A percentile compares a stretch with the other conserved stretches of the same genome.
These are phyloP conservation scores for Pythium apleroticum DNA, from an alignment of 352 stramenopile species.

Conservation along the genomic window DNA sequence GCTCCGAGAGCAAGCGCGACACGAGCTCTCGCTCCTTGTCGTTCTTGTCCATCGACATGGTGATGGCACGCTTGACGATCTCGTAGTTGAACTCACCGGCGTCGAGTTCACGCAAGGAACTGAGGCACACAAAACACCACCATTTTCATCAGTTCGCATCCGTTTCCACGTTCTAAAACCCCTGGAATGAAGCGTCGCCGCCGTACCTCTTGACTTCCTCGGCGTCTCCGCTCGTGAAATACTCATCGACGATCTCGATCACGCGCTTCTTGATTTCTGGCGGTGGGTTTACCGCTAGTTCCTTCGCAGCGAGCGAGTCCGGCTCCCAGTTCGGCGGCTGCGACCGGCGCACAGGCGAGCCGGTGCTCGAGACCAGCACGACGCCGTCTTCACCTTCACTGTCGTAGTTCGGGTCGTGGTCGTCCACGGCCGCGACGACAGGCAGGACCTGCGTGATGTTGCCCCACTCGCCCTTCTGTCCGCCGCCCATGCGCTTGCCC, in stretches of 20 bases:
- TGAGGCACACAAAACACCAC: constrained; percentile 21
- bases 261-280: constrained; percentile 91
- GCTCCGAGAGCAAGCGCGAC: constrained; percentile 90
- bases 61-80: constrained; percentile 95
- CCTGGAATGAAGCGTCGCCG: not conserved
- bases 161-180: too few species aligned
- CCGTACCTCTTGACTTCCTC: constrained; percentile 85
- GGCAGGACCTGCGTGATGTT: constrained; percentile 74
- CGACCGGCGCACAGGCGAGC: constrained; percentile 44
- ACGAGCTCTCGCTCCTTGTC: constrained; percentile 92
- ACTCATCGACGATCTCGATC: constrained; percentile 87
- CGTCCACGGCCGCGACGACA: constrained; percentile 71
- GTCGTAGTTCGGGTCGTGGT: constrained; percentile 93
- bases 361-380: constrained; percentile 69
- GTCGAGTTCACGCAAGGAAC: constrained; percentile 68
- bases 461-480: constrained; percentile 82
- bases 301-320: constrained; percentile 70
- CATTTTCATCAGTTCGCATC: not conserved
- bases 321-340: constrained; percentile 53
- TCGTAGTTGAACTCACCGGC: constrained; percentile 87
- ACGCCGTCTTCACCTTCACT: constrained; percentile 90
- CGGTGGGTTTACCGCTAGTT: constrained; percentile 69
- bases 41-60: constrained; percentile 94
- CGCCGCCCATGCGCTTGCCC: constrained; percentile 85
- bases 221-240: constrained; percentile 85